Percentiles rank a stretch among this genome's conserved stretches.
Evolutionary conservation across 371 early-diverging fungal species (phyloP).

Genomic region (Mortierella sp.): DNA sequence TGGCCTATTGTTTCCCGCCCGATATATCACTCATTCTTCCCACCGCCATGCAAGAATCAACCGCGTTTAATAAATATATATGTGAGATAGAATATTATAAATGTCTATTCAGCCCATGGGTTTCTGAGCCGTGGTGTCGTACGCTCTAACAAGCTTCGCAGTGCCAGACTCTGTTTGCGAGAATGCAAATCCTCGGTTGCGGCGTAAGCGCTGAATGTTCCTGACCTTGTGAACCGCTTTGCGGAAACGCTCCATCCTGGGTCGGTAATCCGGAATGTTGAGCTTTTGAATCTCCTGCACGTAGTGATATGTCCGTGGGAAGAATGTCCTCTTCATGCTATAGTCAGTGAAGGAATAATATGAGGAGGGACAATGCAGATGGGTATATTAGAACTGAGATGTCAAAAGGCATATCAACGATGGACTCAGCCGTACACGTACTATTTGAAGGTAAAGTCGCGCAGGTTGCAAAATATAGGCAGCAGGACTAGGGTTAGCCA

Average conservation of each 20-base stretch:
- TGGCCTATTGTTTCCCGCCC: no score
- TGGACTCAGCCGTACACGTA: constrained; percentile 57
- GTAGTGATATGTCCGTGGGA: constrained; percentile 88
- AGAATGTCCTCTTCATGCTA: constrained; percentile 85
- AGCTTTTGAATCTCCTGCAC: constrained; percentile 98
- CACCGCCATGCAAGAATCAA: no score
- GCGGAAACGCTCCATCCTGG: constrained; percentile 96
- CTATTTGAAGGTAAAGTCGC: constrained; percentile 96
- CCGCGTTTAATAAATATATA: no score
- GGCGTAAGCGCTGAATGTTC: constrained; percentile 90
- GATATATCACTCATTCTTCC: no score
- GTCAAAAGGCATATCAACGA: background rate
- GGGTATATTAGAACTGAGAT: no score
- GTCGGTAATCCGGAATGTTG: constrained; percentile 98
- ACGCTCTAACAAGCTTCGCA: constrained; percentile 91
- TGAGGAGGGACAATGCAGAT: background rate
- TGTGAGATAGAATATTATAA: no score
- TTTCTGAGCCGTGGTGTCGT: constrained; percentile 95
- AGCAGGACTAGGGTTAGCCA: constrained; percentile 89
- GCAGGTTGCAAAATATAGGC: constrained; percentile 82
- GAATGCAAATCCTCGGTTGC: constrained; percentile 97
- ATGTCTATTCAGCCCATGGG: no score
- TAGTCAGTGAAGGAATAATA: background rate
- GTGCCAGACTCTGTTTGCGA: constrained; percentile 97
- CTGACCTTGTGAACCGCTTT: constrained; percentile 98